Conservation (phyloP, 768 basidiomycete species). For the Chalciporus chontae region DNA sequence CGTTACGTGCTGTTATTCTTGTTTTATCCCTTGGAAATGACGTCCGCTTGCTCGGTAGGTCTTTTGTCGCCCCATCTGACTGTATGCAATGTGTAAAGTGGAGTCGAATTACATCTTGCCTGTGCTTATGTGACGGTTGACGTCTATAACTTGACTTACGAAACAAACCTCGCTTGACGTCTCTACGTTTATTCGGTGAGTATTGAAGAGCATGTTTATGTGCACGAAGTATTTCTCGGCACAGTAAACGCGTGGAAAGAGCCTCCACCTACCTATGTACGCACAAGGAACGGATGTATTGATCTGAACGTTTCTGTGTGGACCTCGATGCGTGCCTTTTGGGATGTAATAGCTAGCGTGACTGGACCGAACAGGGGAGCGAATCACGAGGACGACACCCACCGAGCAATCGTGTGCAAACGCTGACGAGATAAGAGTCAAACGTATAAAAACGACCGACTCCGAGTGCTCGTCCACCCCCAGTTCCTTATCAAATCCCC, state of each 20-base stretch:
- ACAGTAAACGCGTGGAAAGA: background rate
- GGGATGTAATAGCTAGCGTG: background rate
- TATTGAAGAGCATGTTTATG: background rate
- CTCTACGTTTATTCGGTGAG: too few species aligned
- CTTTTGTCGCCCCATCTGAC: constrained; percentile 33
- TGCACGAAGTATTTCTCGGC: background rate
- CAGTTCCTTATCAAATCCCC: too few species aligned
- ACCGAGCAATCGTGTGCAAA: too few species aligned
- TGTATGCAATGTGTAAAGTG: constrained; percentile 26
- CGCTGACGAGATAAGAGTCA: constrained; percentile 14
- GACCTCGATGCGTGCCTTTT: background rate
- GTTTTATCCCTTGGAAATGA: constrained; percentile 2
- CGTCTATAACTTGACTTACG: background rate
- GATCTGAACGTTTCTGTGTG: background rate
- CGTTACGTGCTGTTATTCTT: constrained; percentile 14
- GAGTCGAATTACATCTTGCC: background rate
- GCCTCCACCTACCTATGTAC: background rate
- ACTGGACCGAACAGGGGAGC: background rate
- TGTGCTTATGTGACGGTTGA: too few species aligned
- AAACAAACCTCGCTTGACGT: too few species aligned
- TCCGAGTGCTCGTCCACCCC: background rate
- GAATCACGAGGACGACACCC: background rate
- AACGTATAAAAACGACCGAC: constrained; percentile 23
- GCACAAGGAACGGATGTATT: background rate
- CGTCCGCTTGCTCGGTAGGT: constrained; percentile 21